Base-by-base conservation (phyloP, 1,284 basidiomycete species). In the Cryptococcus deneoformans region DNA sequence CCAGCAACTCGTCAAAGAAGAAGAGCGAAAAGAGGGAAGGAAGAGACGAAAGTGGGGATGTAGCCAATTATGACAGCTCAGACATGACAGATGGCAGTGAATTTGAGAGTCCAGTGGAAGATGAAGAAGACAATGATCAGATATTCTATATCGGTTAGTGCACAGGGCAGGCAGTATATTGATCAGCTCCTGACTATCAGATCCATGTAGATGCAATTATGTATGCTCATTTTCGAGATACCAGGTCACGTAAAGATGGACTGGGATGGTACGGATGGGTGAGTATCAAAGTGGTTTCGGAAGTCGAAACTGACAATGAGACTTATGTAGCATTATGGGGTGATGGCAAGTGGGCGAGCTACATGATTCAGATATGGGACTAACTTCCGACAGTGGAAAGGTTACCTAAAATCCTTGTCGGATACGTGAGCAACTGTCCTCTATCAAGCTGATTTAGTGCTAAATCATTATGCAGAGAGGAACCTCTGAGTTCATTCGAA, bases 401-500 rank as follows among this genome's bases (percentile, higher is more conserved):
- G 67, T 0, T 71, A 65, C 46, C 64, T 71, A 10, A 71, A 71
- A 53, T 57, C 58, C 14, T 45, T 43, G 5, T 71, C 68, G 2
- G 70, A 71, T 50, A 68, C 66, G 61, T 65, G 53, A 50, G 69
- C 48, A 1, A 44, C 9, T 29, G 29, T 2, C 37, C 54, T 52
- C 20, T 53, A n/a, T 16, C 5, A 14, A 8, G 39, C n/a, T 20
- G 37, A 37, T 34, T 35, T n/a, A 43, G 46, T 45, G 44, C 49
- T 35, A 40, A 50, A 16, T 10, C 35, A n/a, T 38, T 14, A 45
- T 52, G 3, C 35, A 67, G 62, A 5, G 54, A 62, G 39, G 65
- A 69, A 44, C 62, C 57, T 2, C 42, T 64, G 11, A 14, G n/a
- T 1, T 49, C 52, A 1, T 66, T 66, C 40, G 61, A 62, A 11